Conservation (phyloP, 2,329 filamentous ascomycete genomes). For the Claviceps quebecensis region DNA sequence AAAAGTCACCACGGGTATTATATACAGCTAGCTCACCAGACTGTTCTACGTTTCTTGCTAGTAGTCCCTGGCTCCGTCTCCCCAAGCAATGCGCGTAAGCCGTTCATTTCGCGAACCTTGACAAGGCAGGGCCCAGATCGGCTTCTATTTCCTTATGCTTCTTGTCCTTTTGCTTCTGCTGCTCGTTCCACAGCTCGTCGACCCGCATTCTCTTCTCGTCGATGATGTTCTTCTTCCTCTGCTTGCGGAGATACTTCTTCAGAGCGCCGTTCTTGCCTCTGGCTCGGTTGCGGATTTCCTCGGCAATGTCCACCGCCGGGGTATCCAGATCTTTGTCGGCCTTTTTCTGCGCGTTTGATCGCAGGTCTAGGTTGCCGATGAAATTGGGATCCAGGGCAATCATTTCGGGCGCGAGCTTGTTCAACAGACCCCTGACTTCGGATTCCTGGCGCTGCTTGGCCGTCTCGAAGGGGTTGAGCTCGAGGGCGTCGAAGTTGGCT, state of each 20-base stretch:
- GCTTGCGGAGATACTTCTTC: slow-evolving; percentile 81
- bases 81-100: neutral
- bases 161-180: slow-evolving; percentile 51
- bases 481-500: slow-evolving; percentile 87
- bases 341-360: slow-evolving; percentile 62
- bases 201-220: slow-evolving; percentile 85
- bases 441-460: slow-evolving; percentile 81
- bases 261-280: slow-evolving; percentile 82
- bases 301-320: slow-evolving; percentile 41
- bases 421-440: slow-evolving; percentile 79
- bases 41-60: slow-evolving; percentile 14
- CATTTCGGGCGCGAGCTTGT: slow-evolving; percentile 94
- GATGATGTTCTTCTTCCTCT: slow-evolving; percentile 82
- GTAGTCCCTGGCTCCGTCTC: slow-evolving; percentile 16
- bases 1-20: slow-evolving; percentile 8
- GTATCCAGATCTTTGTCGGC: slow-evolving; percentile 70
- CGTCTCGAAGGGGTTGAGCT: slow-evolving; percentile 91
- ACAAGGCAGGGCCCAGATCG: slow-evolving; percentile 73
- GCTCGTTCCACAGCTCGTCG: slow-evolving; percentile 67
- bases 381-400: slow-evolving; percentile 89
- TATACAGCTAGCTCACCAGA: slow-evolving; percentile 3
- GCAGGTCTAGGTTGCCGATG: slow-evolving; percentile 73
- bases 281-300: slow-evolving; percentile 60
- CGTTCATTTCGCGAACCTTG: slow-evolving; percentile 62
- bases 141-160: slow-evolving; percentile 49